Evolutionary conservation across 2,329 filamentous ascomycete species (phyloP).

Genomic region (Pseudodiploospora longispora): DNA sequence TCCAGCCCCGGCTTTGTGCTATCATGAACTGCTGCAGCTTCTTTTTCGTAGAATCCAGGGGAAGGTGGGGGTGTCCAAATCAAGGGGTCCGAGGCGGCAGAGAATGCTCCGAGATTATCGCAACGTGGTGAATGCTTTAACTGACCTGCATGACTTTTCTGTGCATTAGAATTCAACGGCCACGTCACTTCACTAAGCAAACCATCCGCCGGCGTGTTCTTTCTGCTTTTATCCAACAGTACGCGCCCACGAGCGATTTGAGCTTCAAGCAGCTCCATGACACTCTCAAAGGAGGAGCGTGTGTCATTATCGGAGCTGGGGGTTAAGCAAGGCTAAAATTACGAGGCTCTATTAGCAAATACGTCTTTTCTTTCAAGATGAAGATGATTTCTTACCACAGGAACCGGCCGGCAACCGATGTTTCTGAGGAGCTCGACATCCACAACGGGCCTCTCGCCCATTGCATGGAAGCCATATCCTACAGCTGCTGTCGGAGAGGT

Average conservation of each 20-base stretch:
- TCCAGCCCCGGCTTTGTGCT: neutral
- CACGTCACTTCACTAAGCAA: neutral
- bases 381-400: conserved; percentile 22
- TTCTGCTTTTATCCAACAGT: conserved; percentile 5
- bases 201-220: neutral
- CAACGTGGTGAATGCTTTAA: conserved; percentile 18
- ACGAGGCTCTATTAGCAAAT: neutral
- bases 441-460: conserved; percentile 34
- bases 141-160: conserved; percentile 5
- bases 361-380: neutral
- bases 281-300: conserved; percentile 10
- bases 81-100: conserved; percentile 3
- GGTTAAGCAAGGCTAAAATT: conserved; percentile 3
- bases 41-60: conserved; percentile 1
- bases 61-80: conserved; percentile 15
- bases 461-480: conserved; percentile 44
- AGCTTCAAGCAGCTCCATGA: conserved; percentile 20
- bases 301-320: conserved; percentile 8
- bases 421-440: conserved; percentile 30
- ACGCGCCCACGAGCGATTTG: conserved; percentile 15
- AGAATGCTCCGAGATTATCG: conserved; percentile 13
- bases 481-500: conserved; percentile 40
- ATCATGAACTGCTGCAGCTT: neutral
- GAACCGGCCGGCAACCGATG: conserved; percentile 31
- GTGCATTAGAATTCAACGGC: neutral